phyloP scores from a whole-genome alignment of 75 land plant species.

The Pinus albicaulis region DNA sequence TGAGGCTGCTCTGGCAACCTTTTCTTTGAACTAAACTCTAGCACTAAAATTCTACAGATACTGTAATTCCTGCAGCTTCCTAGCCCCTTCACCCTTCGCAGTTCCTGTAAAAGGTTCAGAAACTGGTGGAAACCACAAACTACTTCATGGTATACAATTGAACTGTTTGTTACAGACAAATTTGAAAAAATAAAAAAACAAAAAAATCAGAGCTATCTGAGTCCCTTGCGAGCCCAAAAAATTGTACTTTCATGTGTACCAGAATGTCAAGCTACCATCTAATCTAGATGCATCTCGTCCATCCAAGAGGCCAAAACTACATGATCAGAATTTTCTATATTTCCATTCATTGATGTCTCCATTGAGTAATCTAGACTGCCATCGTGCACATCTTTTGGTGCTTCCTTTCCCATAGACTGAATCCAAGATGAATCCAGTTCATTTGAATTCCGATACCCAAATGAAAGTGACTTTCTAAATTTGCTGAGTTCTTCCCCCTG shows the following conservation, averaged over 20 bases:
- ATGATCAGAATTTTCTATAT: background rate
- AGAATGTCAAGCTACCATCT: constrained; percentile 43
- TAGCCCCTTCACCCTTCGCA: constrained; percentile 4
- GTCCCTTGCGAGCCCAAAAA: constrained; percentile 4
- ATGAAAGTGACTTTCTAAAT: constrained; percentile 68
- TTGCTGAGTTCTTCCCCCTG: constrained; percentile 63
- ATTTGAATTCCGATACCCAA: constrained; percentile 38
- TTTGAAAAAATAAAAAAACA: constrained; percentile 9
- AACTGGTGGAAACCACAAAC: background rate
- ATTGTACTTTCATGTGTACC: constrained; percentile 3
- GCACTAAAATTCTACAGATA: background rate
- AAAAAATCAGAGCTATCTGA: constrained; percentile 1
- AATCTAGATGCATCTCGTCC: constrained; percentile 58
- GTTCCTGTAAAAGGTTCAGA: constrained; percentile 10
- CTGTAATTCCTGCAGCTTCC: constrained; percentile 4
- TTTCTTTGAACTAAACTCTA: constrained; percentile 3
- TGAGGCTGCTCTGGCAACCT: background rate
- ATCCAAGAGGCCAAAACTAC: constrained; percentile 23
- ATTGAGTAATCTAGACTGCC: constrained; percentile 1
- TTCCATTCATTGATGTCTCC: constrained; percentile 1
- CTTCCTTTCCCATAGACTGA: constrained; percentile 45
- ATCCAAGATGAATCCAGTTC: constrained; percentile 72
- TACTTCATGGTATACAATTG: background rate
- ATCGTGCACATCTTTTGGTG: constrained; percentile 6
- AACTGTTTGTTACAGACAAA: constrained; percentile 7